A percentile compares a stretch with the other conserved stretches of the same genome.
Evolutionary conservation across 805 yeast species (phyloP).

Genomic region (Allodekkera sacchari): DNA sequence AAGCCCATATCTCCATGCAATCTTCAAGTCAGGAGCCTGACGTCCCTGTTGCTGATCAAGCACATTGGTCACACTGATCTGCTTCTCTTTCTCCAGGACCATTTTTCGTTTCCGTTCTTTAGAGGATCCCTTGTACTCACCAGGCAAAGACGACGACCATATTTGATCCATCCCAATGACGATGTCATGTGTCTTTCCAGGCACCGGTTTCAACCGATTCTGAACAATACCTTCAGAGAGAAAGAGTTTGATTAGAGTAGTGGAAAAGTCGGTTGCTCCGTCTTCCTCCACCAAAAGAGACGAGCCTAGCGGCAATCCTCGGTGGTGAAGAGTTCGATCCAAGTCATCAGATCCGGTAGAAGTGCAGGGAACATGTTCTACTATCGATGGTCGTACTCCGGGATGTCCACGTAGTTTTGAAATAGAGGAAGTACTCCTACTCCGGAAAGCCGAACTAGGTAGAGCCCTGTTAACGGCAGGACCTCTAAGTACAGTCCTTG

Average conservation of each 20-base stretch:
- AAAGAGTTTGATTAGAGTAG: slow-evolving; percentile 59
- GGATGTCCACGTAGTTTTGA: slow-evolving; percentile 32
- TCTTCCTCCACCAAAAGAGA: slow-evolving; percentile 69
- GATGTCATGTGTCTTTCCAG: slow-evolving; percentile 47
- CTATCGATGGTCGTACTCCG: slow-evolving; percentile 67
- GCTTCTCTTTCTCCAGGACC: slow-evolving; percentile 48
- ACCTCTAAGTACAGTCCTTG: too few species aligned
- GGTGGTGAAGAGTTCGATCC: slow-evolving; percentile 69
- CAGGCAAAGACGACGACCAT: slow-evolving; percentile 73
- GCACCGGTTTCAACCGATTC: slow-evolving; percentile 28
- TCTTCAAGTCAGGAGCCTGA: slow-evolving; percentile 48
- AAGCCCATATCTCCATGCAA: slow-evolving; percentile 89
- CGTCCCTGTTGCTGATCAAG: slow-evolving; percentile 25
- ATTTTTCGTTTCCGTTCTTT: slow-evolving; percentile 57
- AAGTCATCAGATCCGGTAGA: slow-evolving; percentile 77
- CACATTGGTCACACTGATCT: slow-evolving; percentile 62
- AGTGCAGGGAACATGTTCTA: slow-evolving; percentile 65
- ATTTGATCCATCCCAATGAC: slow-evolving; percentile 49
- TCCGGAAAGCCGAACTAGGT: too few species aligned
- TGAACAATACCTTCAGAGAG: slow-evolving; percentile 73
- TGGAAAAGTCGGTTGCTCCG: slow-evolving; percentile 81
- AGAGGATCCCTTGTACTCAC: slow-evolving; percentile 59
- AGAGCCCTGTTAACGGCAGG: too few species aligned
- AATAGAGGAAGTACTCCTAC: too few species aligned
- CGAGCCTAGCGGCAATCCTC: slow-evolving; percentile 76